These are phyloP conservation scores for Colletotrichum limetticola DNA, from an alignment of 2,329 filamentous ascomycete genomes.

Conservation along the genomic window DNA sequence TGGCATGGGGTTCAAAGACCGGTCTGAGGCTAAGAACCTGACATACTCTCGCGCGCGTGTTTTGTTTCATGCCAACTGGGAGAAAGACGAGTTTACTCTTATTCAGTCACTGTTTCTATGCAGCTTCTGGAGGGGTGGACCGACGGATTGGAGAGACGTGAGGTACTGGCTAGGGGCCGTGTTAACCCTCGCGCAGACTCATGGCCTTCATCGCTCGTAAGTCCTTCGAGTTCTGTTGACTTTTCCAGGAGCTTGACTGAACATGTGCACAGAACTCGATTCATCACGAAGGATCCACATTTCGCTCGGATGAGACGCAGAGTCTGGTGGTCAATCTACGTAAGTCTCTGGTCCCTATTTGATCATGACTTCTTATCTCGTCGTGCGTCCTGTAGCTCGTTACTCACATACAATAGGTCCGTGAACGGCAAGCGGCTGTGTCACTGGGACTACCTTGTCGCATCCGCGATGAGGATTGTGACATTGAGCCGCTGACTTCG, in stretches of 20 bases:
- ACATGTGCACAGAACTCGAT: background rate
- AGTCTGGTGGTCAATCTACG: slow-evolving; percentile 66
- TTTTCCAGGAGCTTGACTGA: rapidly evolving
- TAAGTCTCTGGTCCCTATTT: background rate
- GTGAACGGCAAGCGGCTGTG: slow-evolving; percentile 50
- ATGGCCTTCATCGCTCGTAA: slow-evolving; percentile 53
- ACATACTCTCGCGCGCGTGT: slow-evolving; percentile 60
- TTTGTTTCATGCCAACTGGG: slow-evolving; percentile 64
- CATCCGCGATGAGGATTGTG: slow-evolving; percentile 51
- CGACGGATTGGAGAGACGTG: slow-evolving; percentile 58
- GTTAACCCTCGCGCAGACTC: slow-evolving; percentile 62
- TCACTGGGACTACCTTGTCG: slow-evolving; percentile 49
- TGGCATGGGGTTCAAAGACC: slow-evolving; percentile 57
- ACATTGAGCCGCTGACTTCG: slow-evolving; percentile 46
- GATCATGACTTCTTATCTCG: too few relatives aligned
- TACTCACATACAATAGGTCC: slow-evolving; percentile 39
- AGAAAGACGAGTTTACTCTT: slow-evolving; percentile 60
- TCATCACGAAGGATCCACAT: slow-evolving; percentile 11
- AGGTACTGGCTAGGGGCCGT: slow-evolving; percentile 62
- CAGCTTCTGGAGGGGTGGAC: slow-evolving; percentile 65
- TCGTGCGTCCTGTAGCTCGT: background rate
- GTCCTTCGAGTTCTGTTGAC: slow-evolving; percentile 34
- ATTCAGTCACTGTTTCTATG: slow-evolving; percentile 64
- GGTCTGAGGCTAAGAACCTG: slow-evolving; percentile 59
- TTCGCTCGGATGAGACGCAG: slow-evolving; percentile 53